Evolutionary conservation across 2,329 filamentous ascomycete genomes (phyloP), one percentile per base, ranked within the genome.

Genomic region (Arthrinium phaeospermum): DNA sequence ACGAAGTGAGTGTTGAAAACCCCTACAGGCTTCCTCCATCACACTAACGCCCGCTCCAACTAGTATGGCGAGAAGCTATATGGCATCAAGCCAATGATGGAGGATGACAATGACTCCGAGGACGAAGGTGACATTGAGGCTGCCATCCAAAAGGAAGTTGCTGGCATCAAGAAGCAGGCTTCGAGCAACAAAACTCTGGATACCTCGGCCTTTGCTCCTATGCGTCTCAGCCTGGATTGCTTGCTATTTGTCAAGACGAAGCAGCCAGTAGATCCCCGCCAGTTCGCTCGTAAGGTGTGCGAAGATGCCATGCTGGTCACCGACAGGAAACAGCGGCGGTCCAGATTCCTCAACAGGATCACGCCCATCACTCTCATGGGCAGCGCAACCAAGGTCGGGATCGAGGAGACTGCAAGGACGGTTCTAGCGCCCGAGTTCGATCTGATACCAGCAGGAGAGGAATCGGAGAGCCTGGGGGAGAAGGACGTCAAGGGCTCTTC

Each of bases 81-180:
- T 78, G 86, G 84, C 72, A 86, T 90, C 74, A 80, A 80, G 51
- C 82, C 83, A 24, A 76, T 77, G 30, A 77, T 81, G 71, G 77
- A 77, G 72, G 44, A 45, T 30, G 76, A 79, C 69, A 79, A 81
- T 14, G 83, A 82, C 4, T 84, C 84, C 7, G 84, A 84, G 24
- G 86, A 86, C 0, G 82, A 81, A 19, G 83, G 83, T n/a, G 92
- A 94, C 76, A 94, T 96, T 76, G 93, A 95, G 79, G 86, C 89
- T 6, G 88, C 91, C 41, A 94, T 96, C 76, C 81, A 90, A 76
- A 91, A 90, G 78, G 94, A 96, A 82, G 81, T 96, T n/a, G 87
- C 87, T 41, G 86, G 84, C 2, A 88, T 95, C 76, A 90, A 88
- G 71, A 37, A 64, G 34, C 78, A 70, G 68, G 51, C 69, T 22